These are phyloP conservation scores for Tetradesmus obliquus DNA, from an alignment of 139 green algal genomes.

Conservation along the genomic window DNA sequence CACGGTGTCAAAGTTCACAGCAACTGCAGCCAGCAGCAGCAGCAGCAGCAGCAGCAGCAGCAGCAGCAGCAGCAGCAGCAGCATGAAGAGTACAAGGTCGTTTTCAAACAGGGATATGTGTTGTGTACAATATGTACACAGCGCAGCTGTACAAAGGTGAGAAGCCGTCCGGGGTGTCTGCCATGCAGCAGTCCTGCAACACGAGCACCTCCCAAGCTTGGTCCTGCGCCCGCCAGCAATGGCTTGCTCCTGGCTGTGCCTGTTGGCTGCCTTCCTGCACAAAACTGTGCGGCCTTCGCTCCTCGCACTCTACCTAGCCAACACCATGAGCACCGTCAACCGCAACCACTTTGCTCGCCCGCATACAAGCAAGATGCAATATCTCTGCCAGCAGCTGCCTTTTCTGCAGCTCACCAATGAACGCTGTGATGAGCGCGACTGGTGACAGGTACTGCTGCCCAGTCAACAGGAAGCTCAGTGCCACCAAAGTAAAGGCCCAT, in stretches of 20 bases:
- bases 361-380: too few relatives aligned
- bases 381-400: not conserved
- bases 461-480: not conserved
- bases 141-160: not conserved
- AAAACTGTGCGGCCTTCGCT: not conserved
- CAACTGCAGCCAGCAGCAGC: constrained; percentile 5
- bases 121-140: not conserved
- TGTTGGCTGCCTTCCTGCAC: not conserved
- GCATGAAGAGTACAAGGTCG: too few relatives aligned
- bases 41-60: constrained; percentile 3
- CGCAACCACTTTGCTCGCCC: too few relatives aligned
- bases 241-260: too few relatives aligned
- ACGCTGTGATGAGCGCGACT: not conserved
- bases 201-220: too few relatives aligned
- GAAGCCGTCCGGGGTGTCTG: too few relatives aligned
- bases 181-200: too few relatives aligned
- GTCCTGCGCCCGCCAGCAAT: too few relatives aligned
- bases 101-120: too few relatives aligned
- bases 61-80: not conserved
- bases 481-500: not conserved
- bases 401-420: constrained; percentile 2
- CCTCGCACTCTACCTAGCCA: too few relatives aligned
- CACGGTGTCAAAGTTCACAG: not conserved
- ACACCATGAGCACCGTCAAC: too few relatives aligned
- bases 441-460: constrained; percentile 11